These are phyloP conservation scores for Podochytrium sp. DNA, from an alignment of 192 early-diverging fungal genomes.

Conservation along the genomic window DNA sequence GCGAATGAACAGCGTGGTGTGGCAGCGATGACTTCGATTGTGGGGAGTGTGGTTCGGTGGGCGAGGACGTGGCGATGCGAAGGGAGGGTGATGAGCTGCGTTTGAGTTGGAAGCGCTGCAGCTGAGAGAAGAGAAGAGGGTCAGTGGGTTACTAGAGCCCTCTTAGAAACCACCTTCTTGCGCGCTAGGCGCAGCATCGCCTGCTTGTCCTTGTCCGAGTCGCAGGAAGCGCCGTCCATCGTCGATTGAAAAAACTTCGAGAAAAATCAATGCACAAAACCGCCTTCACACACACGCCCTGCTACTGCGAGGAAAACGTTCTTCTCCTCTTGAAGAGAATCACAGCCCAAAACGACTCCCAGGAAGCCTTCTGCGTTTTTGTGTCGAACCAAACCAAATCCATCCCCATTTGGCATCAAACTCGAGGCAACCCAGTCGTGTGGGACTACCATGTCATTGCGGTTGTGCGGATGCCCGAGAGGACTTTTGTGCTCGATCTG, in stretches of 20 bases:
- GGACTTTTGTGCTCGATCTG: background rate
- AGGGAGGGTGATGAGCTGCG: background rate
- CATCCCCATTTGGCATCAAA: constrained; percentile 11
- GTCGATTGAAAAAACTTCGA: background rate
- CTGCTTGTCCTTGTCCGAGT: no score
- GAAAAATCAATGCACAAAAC: background rate
- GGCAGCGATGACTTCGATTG: no score
- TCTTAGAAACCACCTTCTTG: no score
- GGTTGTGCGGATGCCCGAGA: background rate
- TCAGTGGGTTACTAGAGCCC: no score
- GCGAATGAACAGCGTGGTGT: no score
- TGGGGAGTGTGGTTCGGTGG: no score
- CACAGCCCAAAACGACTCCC: background rate
- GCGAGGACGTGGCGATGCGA: no score
- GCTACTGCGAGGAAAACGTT: constrained; percentile 23
- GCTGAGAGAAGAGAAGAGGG: no score
- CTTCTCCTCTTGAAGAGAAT: constrained; percentile 5
- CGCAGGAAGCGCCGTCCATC: no score
- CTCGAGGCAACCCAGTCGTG: constrained; percentile 11
- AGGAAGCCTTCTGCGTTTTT: background rate
- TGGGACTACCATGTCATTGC: constrained; percentile 28
- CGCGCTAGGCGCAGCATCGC: no score
- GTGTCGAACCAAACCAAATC: constrained; percentile 11
- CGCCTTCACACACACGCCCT: constrained; percentile 9
- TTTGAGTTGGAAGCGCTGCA: background rate